These are phyloP conservation scores for Peniophora sp. DNA, from an alignment of 1,284 basidiomycete species.

Conservation along the genomic window DNA sequence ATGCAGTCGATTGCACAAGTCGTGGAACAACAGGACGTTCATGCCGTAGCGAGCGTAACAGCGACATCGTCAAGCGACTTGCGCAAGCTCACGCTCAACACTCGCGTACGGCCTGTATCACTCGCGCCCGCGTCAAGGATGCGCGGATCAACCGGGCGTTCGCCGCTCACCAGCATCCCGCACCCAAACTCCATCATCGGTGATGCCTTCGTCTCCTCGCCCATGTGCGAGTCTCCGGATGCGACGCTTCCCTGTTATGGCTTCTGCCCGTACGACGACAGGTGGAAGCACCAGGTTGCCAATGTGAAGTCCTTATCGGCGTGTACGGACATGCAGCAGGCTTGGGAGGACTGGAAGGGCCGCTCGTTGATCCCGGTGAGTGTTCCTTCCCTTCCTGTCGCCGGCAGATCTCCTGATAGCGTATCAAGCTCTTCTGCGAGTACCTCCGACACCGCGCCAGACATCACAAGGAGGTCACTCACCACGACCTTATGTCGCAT, in stretches of 20 bases:
- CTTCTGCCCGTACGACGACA: background rate
- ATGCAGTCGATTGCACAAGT: background rate
- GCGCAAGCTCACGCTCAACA: background rate
- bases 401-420: background rate
- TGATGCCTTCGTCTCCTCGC: background rate
- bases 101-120: background rate
- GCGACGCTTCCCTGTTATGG: background rate
- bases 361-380: slow-evolving; percentile 5
- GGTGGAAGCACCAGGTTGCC: background rate
- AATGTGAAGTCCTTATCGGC: slow-evolving; percentile 8
- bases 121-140: background rate
- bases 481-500: slow-evolving; percentile 9
- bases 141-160: background rate
- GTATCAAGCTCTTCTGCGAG: background rate
- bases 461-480: slow-evolving; percentile 4
- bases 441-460: background rate
- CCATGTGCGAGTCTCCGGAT: background rate
- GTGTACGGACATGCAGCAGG: slow-evolving; percentile 8
- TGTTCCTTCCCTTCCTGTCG: background rate
- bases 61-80: background rate
- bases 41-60: background rate
- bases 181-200: background rate
- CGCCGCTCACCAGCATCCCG: background rate
- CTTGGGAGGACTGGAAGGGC: slow-evolving; percentile 6
- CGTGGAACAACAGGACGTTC: background rate